Evolutionary conservation across 1,139 yeast species (phyloP), one percentile per base, ranked within the genome.

Genomic region (Kodamaea ohmeri): DNA sequence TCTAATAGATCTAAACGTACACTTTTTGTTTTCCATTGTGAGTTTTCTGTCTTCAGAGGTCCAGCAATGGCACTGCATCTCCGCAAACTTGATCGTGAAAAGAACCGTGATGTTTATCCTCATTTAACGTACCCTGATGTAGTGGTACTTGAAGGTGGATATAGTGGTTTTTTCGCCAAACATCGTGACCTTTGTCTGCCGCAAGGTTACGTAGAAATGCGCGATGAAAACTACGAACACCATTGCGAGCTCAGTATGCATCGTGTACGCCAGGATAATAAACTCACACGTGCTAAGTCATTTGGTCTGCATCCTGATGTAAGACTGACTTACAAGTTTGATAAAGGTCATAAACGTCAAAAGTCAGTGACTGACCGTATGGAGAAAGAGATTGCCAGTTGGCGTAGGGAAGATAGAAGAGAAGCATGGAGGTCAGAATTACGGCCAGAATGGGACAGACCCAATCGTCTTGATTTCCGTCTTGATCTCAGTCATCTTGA

Each of bases 41-140:
- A 92, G 60, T 90, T 88, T 57, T 83, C 95, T 36, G 79, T 95
- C 2, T 88, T 84, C 57, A 73, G 98, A 43, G 96, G 97, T 8
- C 98, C 98, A 3, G 70, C 85, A 36, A 80, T 92, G 84, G 97
- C 97, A 0, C 71, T 82, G 41, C 90, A 88, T 57, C 71, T 92
- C 42, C 71, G 98, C 47, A 83, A 83, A 47, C 75, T 86, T 49
- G 98, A 92, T 63, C 75, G 98, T 43, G 75, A 74, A 34, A 52
- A 78, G 37, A 89, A 90, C 57, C 73, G 79, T 46, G 80, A 81
- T 40, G 68, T 75, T 46, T 94, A 92, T 60, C 98, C 98, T 1
- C 67, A 72, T 45, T 68, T 92, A 42, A 77, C 76, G 46, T 92
- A 82, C 55, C 98, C 98, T 1, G 96, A 92, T 62, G 78, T 92